Base-by-base conservation (phyloP, 805 yeast species). In the Pichia manshurica region DNA sequence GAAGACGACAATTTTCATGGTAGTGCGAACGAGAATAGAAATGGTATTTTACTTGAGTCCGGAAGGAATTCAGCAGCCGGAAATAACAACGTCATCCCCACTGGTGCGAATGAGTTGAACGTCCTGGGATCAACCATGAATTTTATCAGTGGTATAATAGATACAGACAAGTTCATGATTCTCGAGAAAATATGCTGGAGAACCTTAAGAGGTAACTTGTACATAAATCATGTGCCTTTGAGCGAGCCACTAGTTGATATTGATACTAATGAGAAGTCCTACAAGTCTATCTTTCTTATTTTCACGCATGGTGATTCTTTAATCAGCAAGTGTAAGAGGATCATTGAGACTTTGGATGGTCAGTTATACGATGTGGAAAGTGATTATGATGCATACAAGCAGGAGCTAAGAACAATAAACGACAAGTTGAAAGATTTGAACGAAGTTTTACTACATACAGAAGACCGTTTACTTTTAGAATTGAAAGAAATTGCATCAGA, bases 111-210 rank as follows among this genome's bases (percentile, higher is more conserved):
- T 47, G 67, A 63, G 41, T 34, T 66, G 45, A 64, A 62, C 44
- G 60, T 63, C 25, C 50, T 65, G 52, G 67, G 69, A 9, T 57
- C 71, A 6, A 56, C 69, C 1, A 67, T 67, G 71, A 66, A 59
- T 44, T 79, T 82, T 52, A 78, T 86, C 37, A 77, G 89, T 21
- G 99, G 98, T 39, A 87, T 93, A 3, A 82, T 93, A 33, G 78
- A 78, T 45, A 75, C 90, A 53, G 77, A 73, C 12, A 84, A 83
- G 60, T 78, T 87, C 32, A 76, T 77, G 21, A 73, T 84, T 1
- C 70, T 93, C 51, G 93, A 89, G 62, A 84, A 81, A 56, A 88
- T 93, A 42, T 68, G 89, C 44, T 93, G 96, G 96, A 79, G 99
- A 68, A 79, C 88, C 16, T 74, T 91, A 52, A 81, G 99, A 63